Conservation (phyloP, 495 filamentous ascomycete genomes). For the Penicillium turbatum region DNA sequence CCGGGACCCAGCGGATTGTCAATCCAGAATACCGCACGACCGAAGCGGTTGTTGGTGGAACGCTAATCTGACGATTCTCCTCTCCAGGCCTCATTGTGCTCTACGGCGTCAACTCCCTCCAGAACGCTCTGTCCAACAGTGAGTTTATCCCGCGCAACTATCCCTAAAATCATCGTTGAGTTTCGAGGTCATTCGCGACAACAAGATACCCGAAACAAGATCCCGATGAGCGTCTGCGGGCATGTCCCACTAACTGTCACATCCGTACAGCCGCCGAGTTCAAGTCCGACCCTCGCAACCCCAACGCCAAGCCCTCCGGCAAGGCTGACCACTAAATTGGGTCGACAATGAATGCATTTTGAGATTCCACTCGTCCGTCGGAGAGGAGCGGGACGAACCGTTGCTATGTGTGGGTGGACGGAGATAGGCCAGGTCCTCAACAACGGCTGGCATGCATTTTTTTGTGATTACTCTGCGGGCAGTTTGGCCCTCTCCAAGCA, state of each 20-base stretch:
- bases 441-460: conserved; percentile 19
- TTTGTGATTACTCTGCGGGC: conserved; percentile 30
- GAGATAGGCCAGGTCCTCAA: conserved; percentile 19
- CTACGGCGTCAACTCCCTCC: conserved; percentile 81
- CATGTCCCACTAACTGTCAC: conserved; percentile 20
- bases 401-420: conserved; percentile 12
- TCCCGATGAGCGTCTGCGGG: conserved; percentile 4
- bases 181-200: neutral
- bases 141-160: conserved; percentile 36
- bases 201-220: neutral
- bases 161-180: neutral
- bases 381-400: conserved; percentile 12
- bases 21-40: neutral
- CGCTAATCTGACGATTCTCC: conserved; percentile 30
- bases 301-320: conserved; percentile 50
- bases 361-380: conserved; percentile 17
- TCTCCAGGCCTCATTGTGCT: conserved; percentile 68
- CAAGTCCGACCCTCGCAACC: conserved; percentile 96
- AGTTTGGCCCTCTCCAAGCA: conserved; percentile 42
- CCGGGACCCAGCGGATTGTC: neutral
- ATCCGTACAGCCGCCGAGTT: conserved; percentile 69
- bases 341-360: conserved; percentile 13
- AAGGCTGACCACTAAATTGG: conserved; percentile 44
- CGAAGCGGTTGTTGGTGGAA: conserved; percentile 6
- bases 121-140: conserved; percentile 68